Evolutionary conservation across 2,329 filamentous ascomycete genomes (phyloP).

Genomic region (Kalaharituber pfeilii): DNA sequence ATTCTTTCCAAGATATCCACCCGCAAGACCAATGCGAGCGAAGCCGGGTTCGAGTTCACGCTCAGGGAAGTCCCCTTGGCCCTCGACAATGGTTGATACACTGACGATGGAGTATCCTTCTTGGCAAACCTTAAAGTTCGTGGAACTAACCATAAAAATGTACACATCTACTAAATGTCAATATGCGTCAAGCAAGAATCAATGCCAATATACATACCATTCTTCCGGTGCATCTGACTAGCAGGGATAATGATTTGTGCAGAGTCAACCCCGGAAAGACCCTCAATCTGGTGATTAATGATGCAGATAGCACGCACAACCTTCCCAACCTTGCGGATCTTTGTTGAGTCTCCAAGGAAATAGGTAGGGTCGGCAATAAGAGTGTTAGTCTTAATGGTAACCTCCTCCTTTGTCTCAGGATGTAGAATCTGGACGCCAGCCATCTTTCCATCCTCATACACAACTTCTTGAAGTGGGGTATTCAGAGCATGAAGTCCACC

Average conservation of each 20-base stretch:
- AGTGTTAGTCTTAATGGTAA: conserved; percentile 82
- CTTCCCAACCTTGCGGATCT: conserved; percentile 73
- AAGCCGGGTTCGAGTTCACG: conserved; percentile 84
- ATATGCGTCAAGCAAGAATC: conserved; percentile 2
- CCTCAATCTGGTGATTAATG: conserved; percentile 81
- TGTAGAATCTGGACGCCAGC: conserved; percentile 56
- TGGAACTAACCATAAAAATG: conserved; percentile 73
- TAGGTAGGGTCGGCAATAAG: conserved; percentile 94
- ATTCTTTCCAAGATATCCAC: conserved; percentile 41
- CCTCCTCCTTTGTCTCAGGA: conserved; percentile 68
- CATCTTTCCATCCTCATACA: conserved; percentile 73
- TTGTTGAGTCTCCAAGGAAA: conserved; percentile 50
- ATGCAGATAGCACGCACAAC: conserved; percentile 95
- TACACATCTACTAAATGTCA: conserved; percentile 55
- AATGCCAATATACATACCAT: conserved; percentile 43
- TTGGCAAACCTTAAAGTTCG: conserved; percentile 93
- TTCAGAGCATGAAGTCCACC: conserved; percentile 99
- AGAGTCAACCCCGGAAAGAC: conserved; percentile 77
- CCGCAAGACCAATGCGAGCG: conserved; percentile 49
- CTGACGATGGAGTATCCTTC: conserved; percentile 99
- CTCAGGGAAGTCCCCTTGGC: conserved; percentile 65
- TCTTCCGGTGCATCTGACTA: conserved; percentile 89
- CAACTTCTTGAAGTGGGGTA: conserved; percentile 76
- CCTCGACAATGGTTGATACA: conserved; percentile 88
- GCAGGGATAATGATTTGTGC: conserved; percentile 94